A percentile compares a stretch with the other conserved stretches of the same genome.
phyloP scores from a whole-genome alignment of 2,329 filamentous ascomycete genomes.

The Aaosphaeria pasadenensis region DNA sequence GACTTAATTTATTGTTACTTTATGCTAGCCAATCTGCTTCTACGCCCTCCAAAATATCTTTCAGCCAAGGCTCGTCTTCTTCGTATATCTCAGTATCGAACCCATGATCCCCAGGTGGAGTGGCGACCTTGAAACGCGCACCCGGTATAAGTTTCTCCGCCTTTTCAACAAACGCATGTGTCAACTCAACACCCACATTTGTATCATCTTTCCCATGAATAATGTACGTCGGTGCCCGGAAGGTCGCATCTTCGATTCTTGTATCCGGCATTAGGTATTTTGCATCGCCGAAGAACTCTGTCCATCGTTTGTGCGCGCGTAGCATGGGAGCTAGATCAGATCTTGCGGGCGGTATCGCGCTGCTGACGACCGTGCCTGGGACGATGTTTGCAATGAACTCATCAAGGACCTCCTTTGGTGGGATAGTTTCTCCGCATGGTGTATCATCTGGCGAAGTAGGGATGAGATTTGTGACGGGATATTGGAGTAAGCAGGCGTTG shows the following conservation, averaged over 20 bases:
- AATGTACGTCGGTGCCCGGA: constrained; percentile 29
- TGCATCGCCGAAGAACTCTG: constrained; percentile 25
- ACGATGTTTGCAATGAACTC: constrained; percentile 15
- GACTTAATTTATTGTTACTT: not conserved
- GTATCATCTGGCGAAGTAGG: not conserved
- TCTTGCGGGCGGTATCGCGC: constrained; percentile 16
- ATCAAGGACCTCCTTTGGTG: constrained; percentile 14
- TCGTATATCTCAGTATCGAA: constrained; percentile 25
- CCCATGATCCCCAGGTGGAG: constrained; percentile 26
- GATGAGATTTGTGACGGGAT: constrained; percentile 24
- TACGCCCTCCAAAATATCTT: constrained; percentile 21
- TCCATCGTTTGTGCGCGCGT: constrained; percentile 16
- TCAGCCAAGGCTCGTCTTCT: constrained; percentile 27
- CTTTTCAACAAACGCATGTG: constrained; percentile 21
- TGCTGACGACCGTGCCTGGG: constrained; percentile 17
- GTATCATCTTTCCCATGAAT: constrained; percentile 29
- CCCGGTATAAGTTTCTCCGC: constrained; percentile 10
- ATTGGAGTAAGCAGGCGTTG: constrained; percentile 22
- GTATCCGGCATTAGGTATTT: constrained; percentile 24
- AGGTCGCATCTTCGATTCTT: constrained; percentile 17
- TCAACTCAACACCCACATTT: constrained; percentile 23
- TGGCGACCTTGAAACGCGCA: constrained; percentile 16
- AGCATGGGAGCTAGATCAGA: constrained; percentile 15
- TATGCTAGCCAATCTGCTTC: constrained; percentile 22
- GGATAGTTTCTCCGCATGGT: constrained; percentile 6